Base-by-base conservation (phyloP, 2,329 filamentous ascomycete species). In the Ascocoryne sarcoides region DNA sequence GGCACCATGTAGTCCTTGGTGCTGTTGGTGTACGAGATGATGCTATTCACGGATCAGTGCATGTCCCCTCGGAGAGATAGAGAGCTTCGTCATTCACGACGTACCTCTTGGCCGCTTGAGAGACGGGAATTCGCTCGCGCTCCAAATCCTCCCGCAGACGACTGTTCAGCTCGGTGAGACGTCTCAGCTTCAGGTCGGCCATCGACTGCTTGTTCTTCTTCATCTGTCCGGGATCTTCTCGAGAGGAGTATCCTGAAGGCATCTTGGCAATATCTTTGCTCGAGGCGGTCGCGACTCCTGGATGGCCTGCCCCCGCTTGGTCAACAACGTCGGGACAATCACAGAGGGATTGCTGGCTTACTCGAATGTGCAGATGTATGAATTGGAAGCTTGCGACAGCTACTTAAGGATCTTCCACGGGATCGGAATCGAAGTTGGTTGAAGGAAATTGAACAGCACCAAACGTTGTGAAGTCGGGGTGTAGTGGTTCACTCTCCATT, bases 191-290 rank as follows among this genome's bases (percentile, higher is more conserved):
- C 51, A 98, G 77, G 65, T 98, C 92, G 55, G 90, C 90, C 86
- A 98, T 96, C 63, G 87, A 95, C 70, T 96, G 92, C 74, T 95
- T 95, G 72, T 93, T 96, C 71, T 89, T 94, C 75, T 76, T 79
- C 56, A 79, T 76, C 62, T 81, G 76, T 57, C 74, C 75, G 62
- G 76, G 75, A 61, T 82, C 77, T 60, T 82, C 77, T 56, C 77
- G 73, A 36, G 76, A 79, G 43, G 76, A 79, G 66, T 80, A 82
- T 52, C 75, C 70, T 65, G 77, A 74, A 75, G 80, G 79, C 49
- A 62, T 72, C 30, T 44, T 52, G 50, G 37, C 14, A 32, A 21
- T 19, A 36, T 19, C 18, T 10, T 18, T 15, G 3, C n/a, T 36
- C 37, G 23, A 32, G 44, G 30, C 34, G 38, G 37, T 47, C 39